Evolutionary conservation across 1,284 basidiomycete genomes (phyloP), one percentile per base, ranked within the genome.

Genomic region (Cryptococcus maquisensis): DNA sequence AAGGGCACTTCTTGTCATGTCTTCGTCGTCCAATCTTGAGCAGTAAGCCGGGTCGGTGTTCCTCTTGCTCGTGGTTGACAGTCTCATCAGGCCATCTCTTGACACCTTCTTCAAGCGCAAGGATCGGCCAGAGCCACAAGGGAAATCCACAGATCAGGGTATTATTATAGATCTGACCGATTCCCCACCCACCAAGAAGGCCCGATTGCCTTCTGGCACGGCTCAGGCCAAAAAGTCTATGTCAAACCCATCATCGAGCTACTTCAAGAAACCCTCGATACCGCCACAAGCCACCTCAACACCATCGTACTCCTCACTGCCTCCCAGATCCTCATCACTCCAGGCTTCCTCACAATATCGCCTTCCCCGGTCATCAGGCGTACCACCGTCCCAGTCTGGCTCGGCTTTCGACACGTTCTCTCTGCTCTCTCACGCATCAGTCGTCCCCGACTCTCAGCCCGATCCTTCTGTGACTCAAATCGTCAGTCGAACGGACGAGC

Each of bases 81-180:
- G 16, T 26, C 12, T n/a, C 37, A 13, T 10, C 46, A 75, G 71
- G 55, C 51, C 67, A 9, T 72, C 72, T 9, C 52, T 76, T n/a
- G 63, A 69, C n/a, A 52, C 65, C 36, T 75, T 75, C 64, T 75
- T 75, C 65, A 72, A 67, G 48, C 66, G 73, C 18, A 75, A 69
- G 45, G 54, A 64, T 4, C 63, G 71, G 6, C 60, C 61, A 8
- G 23, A 52, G 9, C 49, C 65, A 4, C 63, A 57, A 26, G 56
- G 56, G 12, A 42, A 49, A 21, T 51, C 46, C 37, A 57, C 54
- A 20, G 52, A 36, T 21, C 54, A 63, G 16, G 49, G 59, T 8
- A 61, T 60, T 3, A 57, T 64, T 6, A 61, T 72, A 3, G 70
- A 69, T 54, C 51, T 72, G 16, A 67, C 66, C 3, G 62, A 41